Conservation (phyloP, 2,329 filamentous ascomycete genomes). For the Cladophialophora exuberans region DNA sequence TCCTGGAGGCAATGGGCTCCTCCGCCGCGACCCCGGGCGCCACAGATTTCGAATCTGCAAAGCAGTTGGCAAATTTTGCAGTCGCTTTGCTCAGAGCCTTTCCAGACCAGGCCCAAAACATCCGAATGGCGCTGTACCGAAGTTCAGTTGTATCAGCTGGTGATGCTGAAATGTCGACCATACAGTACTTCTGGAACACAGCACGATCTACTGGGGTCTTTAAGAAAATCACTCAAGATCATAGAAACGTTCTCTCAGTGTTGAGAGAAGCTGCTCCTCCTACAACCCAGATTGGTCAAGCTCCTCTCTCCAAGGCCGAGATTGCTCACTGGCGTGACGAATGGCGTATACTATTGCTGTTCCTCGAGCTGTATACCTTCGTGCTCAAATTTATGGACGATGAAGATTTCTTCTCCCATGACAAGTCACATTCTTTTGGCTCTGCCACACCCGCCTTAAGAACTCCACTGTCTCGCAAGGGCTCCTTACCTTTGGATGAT, state of each 20-base stretch:
- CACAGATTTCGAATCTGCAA: conserved; percentile 62
- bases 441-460: conserved; percentile 50
- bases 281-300: conserved; percentile 45
- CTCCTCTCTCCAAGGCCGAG: conserved; percentile 34
- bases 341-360: conserved; percentile 87
- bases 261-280: conserved; percentile 47
- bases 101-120: conserved; percentile 78
- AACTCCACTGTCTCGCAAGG: conserved; percentile 59
- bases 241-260: conserved; percentile 61
- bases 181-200: conserved; percentile 84
- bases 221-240: conserved; percentile 58
- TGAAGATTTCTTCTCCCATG: conserved; percentile 78
- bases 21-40: conserved; percentile 29
- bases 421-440: conserved; percentile 32
- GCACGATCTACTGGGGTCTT: conserved; percentile 63
- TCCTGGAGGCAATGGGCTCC: conserved; percentile 21
- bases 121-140: conserved; percentile 90
- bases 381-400: conserved; percentile 92
- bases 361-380: conserved; percentile 93
- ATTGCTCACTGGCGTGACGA: conserved; percentile 62
- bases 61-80: conserved; percentile 81
- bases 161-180: conserved; percentile 59
- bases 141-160: conserved; percentile 56
- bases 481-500: conserved; percentile 71
- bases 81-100: conserved; percentile 85